Evolutionary conservation across 805 yeast species (phyloP).

Genomic region (Blastobotrys parvus): DNA sequence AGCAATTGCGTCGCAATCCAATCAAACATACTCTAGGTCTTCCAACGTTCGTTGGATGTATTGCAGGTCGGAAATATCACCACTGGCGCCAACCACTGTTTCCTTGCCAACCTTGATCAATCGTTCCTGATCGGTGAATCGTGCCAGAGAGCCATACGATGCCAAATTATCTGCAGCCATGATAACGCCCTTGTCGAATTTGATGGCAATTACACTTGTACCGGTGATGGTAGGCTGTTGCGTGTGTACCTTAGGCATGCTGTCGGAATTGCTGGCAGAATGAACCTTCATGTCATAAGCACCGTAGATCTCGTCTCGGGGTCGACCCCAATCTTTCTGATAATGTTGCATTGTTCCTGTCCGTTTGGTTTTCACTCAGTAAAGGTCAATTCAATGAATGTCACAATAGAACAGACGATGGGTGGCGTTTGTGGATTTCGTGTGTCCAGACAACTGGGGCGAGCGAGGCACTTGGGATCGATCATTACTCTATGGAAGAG

Average conservation of each 20-base stretch:
- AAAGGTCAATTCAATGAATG: too few relatives aligned
- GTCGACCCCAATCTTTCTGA: slow-evolving; percentile 95
- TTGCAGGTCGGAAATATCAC: slow-evolving; percentile 93
- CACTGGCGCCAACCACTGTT: slow-evolving; percentile 87
- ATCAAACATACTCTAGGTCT: slow-evolving; percentile 70
- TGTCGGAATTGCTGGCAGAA: slow-evolving; percentile 44
- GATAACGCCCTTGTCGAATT: slow-evolving; percentile 81
- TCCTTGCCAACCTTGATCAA: slow-evolving; percentile 73
- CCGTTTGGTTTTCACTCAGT: too few relatives aligned
- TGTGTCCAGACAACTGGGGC: too few relatives aligned
- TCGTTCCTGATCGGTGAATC: slow-evolving; percentile 81
- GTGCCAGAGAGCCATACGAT: slow-evolving; percentile 88
- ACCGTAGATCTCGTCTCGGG: slow-evolving; percentile 75
- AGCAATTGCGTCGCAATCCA: too few relatives aligned
- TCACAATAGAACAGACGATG: too few relatives aligned
- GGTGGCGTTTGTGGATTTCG: too few relatives aligned
- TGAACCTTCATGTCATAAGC: slow-evolving; percentile 46
- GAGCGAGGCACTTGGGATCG: too few relatives aligned
- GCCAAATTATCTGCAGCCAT: slow-evolving; percentile 89
- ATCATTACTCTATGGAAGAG: too few relatives aligned
- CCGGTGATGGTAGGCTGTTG: slow-evolving; percentile 96
- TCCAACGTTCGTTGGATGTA: slow-evolving; percentile 66
- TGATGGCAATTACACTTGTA: slow-evolving; percentile 87
- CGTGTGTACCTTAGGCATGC: slow-evolving; percentile 73
- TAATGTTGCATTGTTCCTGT: slow-evolving; percentile 72